Evolutionary conservation across 129 eudicot species (phyloP).

Genomic region (Tanacetum coccineum): DNA sequence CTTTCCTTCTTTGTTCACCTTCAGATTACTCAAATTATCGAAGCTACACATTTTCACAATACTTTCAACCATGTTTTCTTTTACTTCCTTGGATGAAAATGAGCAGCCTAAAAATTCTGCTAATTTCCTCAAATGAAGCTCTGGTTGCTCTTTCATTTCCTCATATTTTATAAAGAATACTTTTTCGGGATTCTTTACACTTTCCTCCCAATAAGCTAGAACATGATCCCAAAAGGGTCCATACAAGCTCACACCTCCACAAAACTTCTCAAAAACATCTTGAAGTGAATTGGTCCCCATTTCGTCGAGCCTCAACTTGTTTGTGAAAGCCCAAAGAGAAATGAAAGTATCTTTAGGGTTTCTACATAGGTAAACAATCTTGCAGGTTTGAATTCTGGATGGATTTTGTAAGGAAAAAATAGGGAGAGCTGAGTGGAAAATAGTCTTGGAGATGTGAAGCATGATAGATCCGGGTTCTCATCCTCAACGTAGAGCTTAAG

Average conservation of each 20-base stretch:
- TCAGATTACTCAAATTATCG: constrained; percentile 35
- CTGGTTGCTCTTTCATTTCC: constrained; percentile 36
- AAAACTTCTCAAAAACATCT: constrained; percentile 26
- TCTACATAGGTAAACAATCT: constrained; percentile 49
- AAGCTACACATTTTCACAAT: constrained; percentile 43
- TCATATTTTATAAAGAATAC: constrained; percentile 49
- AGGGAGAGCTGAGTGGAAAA: constrained; percentile 36
- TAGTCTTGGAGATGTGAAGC: constrained; percentile 25
- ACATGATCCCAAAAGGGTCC: too few relatives aligned
- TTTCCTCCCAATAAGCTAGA: too few relatives aligned
- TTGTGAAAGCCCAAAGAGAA: constrained; percentile 45
- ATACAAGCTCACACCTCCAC: constrained; percentile 26
- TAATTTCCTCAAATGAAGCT: too few relatives aligned
- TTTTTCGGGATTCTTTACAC: constrained; percentile 22
- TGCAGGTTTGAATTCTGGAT: constrained; percentile 23
- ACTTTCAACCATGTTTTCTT: constrained; percentile 28
- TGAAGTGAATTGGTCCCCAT: constrained; percentile 8
- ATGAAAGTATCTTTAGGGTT: constrained; percentile 47
- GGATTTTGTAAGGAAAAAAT: constrained; percentile 14
- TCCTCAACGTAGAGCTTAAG: constrained; percentile 13
- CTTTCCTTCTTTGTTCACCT: constrained; percentile 44
- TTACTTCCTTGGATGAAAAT: constrained; percentile 36
- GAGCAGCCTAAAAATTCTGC: constrained; percentile 43
- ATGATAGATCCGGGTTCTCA: constrained; percentile 18
- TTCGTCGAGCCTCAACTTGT: constrained; percentile 27